Base-by-base conservation (phyloP, 2,329 filamentous ascomycete species). In the Pestalotiopsis sp. region DNA sequence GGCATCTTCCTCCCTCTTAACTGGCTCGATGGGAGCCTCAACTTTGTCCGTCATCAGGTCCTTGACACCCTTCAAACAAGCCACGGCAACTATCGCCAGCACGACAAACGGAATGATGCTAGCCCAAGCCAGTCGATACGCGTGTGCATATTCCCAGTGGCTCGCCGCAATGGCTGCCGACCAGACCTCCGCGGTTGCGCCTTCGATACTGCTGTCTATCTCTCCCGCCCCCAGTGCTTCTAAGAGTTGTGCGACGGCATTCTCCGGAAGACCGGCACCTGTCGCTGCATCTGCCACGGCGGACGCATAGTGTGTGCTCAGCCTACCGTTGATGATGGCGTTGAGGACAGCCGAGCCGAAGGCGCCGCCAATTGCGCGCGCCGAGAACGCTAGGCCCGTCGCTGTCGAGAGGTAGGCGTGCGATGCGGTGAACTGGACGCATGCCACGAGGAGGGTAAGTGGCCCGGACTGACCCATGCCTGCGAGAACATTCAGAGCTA, bases 11-110 rank as follows among this genome's bases (percentile, higher is more conserved):
- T 58, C 52, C 23, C 36, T 62, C 27, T 66, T 69, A 12, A 78
- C 72, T 41, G 73, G 79, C 73, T 87, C 85, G 7, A 87, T 83
- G 2, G 83, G 85, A 27, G 84, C 85, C 74, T 87, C 85, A 4
- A 87, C 82, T 75, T 85, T 82, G 70, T 87, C 85, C 17, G 84
- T 87, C 84, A 87, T 87, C 60, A 86, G 74, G 61, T 86, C 83
- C 69, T 81, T 82, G 0, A 87, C 84, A 0, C 83, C 83, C 65
- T 82, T 82, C 74, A 86, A 72, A 66, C 81, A 80, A 13, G 75
- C 77, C 4, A 87, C 80, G 0, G 81, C 79, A 2, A 83, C 77
- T 4, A 84, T 76, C 1, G 84, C 85, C 27, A 87, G 71, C 4
- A 86, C 83, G 2, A 86, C 82, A 73, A 87, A 87, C 0, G 85